phyloP scores from a whole-genome alignment of 2,329 filamentous ascomycete genomes.

The Plectosphaerella plurivora region DNA sequence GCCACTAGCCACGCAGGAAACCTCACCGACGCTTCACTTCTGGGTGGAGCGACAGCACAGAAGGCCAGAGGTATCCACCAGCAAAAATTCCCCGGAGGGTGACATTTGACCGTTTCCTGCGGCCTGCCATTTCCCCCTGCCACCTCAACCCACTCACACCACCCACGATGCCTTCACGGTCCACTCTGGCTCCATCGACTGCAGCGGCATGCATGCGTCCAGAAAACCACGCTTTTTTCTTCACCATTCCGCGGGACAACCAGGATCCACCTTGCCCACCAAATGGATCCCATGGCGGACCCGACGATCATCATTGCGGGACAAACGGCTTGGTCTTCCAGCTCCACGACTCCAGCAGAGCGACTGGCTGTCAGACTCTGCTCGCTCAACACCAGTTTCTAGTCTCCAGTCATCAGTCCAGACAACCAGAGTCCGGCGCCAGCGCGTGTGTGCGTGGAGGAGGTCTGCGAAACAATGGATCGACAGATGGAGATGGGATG shows the following conservation, averaged over 20 bases:
- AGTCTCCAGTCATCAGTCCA: too few species aligned
- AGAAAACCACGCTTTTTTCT: not conserved
- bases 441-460: too few species aligned
- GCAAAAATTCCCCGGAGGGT: constrained; percentile 1
- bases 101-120: not conserved
- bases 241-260: not conserved
- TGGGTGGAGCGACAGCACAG: too few species aligned
- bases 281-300: too few species aligned
- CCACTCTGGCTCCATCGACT: not conserved
- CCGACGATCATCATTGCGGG: too few species aligned
- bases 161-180: not conserved
- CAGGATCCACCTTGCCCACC: not conserved
- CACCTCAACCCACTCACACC: not conserved
- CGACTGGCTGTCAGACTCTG: not conserved
- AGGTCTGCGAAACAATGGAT: too few species aligned
- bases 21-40: not conserved
- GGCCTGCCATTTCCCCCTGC: not conserved
- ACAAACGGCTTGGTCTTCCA: too few species aligned
- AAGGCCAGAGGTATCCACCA: not conserved
- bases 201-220: not conserved
- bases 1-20: not conserved
- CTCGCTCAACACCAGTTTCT: not conserved
- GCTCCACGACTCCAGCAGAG: not conserved
- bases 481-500: not conserved
- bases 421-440: too few species aligned